Conservation (phyloP, 352 stramenopile genomes). For the Peronospora belbahrii region DNA sequence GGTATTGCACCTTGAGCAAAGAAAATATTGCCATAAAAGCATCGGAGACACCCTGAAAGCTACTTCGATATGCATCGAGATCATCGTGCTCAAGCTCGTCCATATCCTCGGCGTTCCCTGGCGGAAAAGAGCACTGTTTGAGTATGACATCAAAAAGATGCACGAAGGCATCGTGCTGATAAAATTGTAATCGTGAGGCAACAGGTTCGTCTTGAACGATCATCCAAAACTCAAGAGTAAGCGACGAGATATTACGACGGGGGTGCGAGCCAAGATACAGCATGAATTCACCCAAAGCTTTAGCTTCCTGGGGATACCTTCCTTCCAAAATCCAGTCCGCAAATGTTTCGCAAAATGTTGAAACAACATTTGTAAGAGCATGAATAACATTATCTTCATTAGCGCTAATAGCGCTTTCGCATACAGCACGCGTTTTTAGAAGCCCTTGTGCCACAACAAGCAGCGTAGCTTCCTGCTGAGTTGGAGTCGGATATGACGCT, state of each 20-base stretch:
- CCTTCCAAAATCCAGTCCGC: conserved; percentile 61
- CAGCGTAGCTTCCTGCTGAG: conserved; percentile 38
- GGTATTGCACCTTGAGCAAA: conserved; percentile 42
- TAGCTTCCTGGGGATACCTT: conserved; percentile 30
- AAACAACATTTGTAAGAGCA: conserved; percentile 50
- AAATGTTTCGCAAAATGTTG: conserved; percentile 64
- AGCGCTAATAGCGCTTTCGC: conserved; percentile 35
- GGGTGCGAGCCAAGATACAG: conserved; percentile 46
- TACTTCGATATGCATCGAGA: conserved; percentile 44
- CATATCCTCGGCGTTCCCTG: conserved; percentile 29
- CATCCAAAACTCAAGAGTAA: conserved; percentile 72
- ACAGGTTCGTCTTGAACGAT: conserved; percentile 66
- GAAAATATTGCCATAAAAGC: conserved; percentile 48
- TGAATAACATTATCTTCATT: conserved; percentile 56
- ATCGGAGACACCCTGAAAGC: conserved; percentile 50
- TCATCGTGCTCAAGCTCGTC: conserved; percentile 64
- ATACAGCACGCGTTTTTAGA: conserved; percentile 38
- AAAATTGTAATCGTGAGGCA: conserved; percentile 40
- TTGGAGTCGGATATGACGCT: conserved; percentile 43
- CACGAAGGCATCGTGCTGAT: conserved; percentile 46
- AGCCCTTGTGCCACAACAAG: conserved; percentile 35
- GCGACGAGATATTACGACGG: conserved; percentile 59
- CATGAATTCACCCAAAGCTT: conserved; percentile 47
- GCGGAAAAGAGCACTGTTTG: conserved; percentile 45
- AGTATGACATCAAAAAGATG: conserved; percentile 53